Conservation (phyloP, 805 yeast species). For the Suhomyces sp. region DNA sequence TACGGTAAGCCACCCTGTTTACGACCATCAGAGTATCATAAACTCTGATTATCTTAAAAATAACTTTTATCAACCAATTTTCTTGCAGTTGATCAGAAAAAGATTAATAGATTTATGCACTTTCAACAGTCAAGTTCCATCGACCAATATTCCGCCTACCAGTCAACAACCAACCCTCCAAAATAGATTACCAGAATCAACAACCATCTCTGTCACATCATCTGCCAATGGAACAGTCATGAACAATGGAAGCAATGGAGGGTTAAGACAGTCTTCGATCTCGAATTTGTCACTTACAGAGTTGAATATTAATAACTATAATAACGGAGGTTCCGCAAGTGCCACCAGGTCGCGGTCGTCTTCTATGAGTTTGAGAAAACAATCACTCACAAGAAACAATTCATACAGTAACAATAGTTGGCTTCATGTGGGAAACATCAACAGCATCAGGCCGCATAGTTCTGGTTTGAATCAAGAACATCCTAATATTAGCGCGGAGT, state of each 20-base stretch:
- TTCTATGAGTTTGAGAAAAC: slow-evolving; percentile 40
- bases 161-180: slow-evolving; percentile 4
- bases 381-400: slow-evolving; percentile 43
- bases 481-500: slow-evolving; percentile 34
- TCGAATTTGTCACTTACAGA: slow-evolving; percentile 42
- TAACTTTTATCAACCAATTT: slow-evolving; percentile 35
- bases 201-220: slow-evolving; percentile 22
- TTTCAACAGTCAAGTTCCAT: slow-evolving; percentile 14
- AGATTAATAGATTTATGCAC: slow-evolving; percentile 41
- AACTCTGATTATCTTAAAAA: slow-evolving; percentile 32
- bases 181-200: slow-evolving; percentile 21
- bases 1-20: slow-evolving; percentile 19
- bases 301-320: slow-evolving; percentile 34
- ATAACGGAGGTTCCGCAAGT: slow-evolving; percentile 16
- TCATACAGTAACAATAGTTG: slow-evolving; percentile 36
- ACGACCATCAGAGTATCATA: slow-evolving; percentile 35
- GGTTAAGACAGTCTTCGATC: slow-evolving; percentile 37
- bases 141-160: background rate
- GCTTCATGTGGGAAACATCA: slow-evolving; percentile 46
- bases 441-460: slow-evolving; percentile 27
- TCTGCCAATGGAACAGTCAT: slow-evolving; percentile 11
- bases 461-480: slow-evolving; percentile 19
- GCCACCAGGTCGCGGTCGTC: slow-evolving; percentile 35
- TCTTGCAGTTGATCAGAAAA: slow-evolving; percentile 42
- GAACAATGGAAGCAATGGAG: slow-evolving; percentile 8